Percentiles rank a stretch among this genome's conserved stretches.
These are phyloP conservation scores for Fulvia fulva DNA, from an alignment of 2,329 filamentous ascomycete genomes.

Conservation along the genomic window DNA sequence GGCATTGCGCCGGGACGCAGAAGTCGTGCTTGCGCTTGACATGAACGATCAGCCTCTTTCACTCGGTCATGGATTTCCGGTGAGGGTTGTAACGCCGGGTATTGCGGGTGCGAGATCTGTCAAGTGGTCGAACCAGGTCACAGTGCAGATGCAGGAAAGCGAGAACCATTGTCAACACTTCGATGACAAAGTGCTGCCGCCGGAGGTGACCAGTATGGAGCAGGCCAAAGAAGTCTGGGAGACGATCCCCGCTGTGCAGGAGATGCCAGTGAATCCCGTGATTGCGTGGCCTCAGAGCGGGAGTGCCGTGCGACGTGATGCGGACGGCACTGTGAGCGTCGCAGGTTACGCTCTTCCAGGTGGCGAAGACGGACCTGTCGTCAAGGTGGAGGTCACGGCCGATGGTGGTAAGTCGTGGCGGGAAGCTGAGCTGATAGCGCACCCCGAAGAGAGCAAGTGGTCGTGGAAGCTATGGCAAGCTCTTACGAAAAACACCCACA, in stretches of 20 bases:
- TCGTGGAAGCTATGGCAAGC: constrained; percentile 55
- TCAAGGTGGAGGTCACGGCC: constrained; percentile 50
- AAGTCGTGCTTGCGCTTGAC: constrained; percentile 65
- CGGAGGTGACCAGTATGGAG: constrained; percentile 46
- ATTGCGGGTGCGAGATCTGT: constrained; percentile 62
- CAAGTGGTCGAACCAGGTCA: constrained; percentile 60
- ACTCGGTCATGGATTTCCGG: constrained; percentile 60
- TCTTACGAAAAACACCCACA: no score
- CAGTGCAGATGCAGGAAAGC: constrained; percentile 55
- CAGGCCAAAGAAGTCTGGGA: constrained; percentile 53
- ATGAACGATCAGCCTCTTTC: constrained; percentile 65
- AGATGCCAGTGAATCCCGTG: constrained; percentile 34
- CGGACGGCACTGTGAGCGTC: constrained; percentile 45
- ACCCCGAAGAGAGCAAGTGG: constrained; percentile 36
- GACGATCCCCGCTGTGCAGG: constrained; percentile 47
- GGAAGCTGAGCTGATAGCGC: constrained; percentile 42
- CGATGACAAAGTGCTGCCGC: constrained; percentile 56
- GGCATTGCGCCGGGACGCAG: constrained; percentile 42
- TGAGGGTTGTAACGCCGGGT: constrained; percentile 56
- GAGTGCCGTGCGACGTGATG: constrained; percentile 40
- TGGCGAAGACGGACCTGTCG: constrained; percentile 51
- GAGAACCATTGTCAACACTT: constrained; percentile 55
- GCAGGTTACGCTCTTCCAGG: constrained; percentile 55
- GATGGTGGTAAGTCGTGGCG: constrained; percentile 50
- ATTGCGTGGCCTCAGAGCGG: constrained; percentile 47